A percentile compares a stretch with the other conserved stretches of the same genome.
phyloP scores from a whole-genome alignment of 306 rosid species.

The Castanea crenata region DNA sequence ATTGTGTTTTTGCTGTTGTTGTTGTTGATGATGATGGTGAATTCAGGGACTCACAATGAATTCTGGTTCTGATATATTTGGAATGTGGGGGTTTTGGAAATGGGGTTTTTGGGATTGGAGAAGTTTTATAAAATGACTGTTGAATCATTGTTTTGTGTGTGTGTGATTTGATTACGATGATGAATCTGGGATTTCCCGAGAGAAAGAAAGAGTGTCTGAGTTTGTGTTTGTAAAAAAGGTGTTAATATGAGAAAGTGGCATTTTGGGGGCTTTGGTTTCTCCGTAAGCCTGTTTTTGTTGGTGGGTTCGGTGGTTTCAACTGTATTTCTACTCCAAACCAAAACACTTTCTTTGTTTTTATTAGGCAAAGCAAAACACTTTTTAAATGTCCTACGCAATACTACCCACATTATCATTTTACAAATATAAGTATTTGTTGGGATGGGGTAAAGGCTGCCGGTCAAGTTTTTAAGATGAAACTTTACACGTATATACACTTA shows the following conservation, averaged over 20 bases:
- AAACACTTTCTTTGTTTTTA: too few relatives aligned
- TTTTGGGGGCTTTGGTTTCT: background rate
- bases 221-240: background rate
- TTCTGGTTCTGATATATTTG: conserved; percentile 2
- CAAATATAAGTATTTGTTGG: too few relatives aligned
- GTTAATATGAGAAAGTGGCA: background rate
- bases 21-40: conserved; percentile 1
- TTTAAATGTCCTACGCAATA: too few relatives aligned
- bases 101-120: conserved; percentile 21
- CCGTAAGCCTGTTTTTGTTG: background rate
- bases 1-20: background rate
- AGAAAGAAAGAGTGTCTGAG: background rate
- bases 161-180: background rate
- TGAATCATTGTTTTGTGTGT: conserved; percentile 32
- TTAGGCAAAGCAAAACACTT: too few relatives aligned
- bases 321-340: background rate
- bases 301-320: background rate
- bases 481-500: too few relatives aligned
- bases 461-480: too few relatives aligned
- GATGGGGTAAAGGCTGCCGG: accelerated
- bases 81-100: conserved; percentile 12
- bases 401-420: too few relatives aligned
- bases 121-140: conserved; percentile 28
- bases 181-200: background rate
- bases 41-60: conserved; percentile 47